phyloP scores from a whole-genome alignment of 495 filamentous ascomycete species.

The Lasiosphaeria hispida region DNA sequence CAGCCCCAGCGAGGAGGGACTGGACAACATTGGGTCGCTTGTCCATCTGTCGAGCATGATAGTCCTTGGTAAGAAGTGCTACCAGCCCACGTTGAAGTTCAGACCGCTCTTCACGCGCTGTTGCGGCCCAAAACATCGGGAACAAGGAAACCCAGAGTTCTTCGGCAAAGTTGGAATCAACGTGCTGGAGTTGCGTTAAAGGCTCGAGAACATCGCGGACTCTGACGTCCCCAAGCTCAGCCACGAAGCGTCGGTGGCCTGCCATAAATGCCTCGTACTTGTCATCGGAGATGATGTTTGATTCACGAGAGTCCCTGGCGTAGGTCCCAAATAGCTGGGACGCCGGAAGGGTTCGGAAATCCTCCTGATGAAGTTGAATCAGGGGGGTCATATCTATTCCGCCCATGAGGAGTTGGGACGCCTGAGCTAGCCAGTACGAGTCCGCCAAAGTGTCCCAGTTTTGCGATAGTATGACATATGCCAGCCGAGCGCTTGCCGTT shows the following conservation, averaged over 20 bases:
- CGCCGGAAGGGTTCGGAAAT: conserved; percentile 72
- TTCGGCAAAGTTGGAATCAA: conserved; percentile 74
- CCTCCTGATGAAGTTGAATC: conserved; percentile 73
- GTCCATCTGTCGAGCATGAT: conserved; percentile 89
- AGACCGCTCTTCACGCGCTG: conserved; percentile 81
- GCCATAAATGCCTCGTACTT: conserved; percentile 77
- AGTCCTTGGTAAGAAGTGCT: conserved; percentile 84
- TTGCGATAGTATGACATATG: conserved; percentile 86
- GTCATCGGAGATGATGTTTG: conserved; percentile 72
- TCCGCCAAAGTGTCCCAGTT: conserved; percentile 96
- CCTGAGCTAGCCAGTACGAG: conserved; percentile 95
- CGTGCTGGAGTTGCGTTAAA: conserved; percentile 90
- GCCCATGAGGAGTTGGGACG: conserved; percentile 84
- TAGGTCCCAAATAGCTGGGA: conserved; percentile 68
- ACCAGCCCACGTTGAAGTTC: conserved; percentile 90
- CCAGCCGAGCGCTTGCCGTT: conserved; percentile 77
- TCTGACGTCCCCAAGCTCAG: conserved; percentile 78
- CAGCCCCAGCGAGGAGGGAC: conserved; percentile 80
- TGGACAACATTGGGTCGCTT: conserved; percentile 93
- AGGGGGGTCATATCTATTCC: conserved; percentile 79
- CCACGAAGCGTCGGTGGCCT: conserved; percentile 74
- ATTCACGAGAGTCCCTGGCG: conserved; percentile 67
- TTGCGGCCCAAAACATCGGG: conserved; percentile 87
- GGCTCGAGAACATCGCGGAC: conserved; percentile 86
- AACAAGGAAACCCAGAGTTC: conserved; percentile 89